Evolutionary conservation across 768 basidiomycete genomes (phyloP), one percentile per base, ranked within the genome.

Genomic region (Lactarius sanguifluus): DNA sequence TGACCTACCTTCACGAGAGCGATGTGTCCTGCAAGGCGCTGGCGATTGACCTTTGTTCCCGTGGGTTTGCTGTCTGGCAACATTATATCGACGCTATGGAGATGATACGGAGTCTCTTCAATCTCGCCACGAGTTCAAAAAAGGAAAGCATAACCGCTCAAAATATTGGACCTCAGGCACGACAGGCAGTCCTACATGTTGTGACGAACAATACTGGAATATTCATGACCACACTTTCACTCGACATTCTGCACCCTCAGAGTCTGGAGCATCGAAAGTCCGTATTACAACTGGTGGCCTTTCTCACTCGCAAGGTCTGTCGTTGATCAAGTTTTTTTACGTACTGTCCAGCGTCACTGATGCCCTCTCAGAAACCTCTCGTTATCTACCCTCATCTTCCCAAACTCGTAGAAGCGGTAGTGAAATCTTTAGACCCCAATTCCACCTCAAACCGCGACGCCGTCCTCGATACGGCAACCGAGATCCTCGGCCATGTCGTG

Each of bases 351-450:
- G 32, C 15, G 3, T 59, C 28, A 15, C 59, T 62, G 16, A 66
- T 64, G 16, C 18, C 50, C 7, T 3, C 43, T n/a, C 71, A 94
- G 91, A 88, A 91, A 71, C 95, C 96, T 1, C 79, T 91, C 32
- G 86, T 96, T 9, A 79, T 98, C 52, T 90, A 93, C 70, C 85
- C 91, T 3, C 91, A 89, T 71, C 79, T 98, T 32, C 90, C 96
- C 0, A 84, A 88, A 50, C 79, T 98, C 55, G 89, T 94, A 76
- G 97, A 98, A 74, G 94, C 96, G 1, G 94, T 98, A 1, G 95
- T 98, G 20, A 96, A 95, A 74, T 97, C 94, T 0, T 81, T 99
- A 64, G 96, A 99, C 77, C 97, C 97, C 18, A 96, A 92, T 74
- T 87, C 81, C 52, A 92, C 81, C 0, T 76, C 83, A 5, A 84